Evolutionary conservation across 306 rosid genomes (phyloP).

Genomic region (Benincasa hispida): DNA sequence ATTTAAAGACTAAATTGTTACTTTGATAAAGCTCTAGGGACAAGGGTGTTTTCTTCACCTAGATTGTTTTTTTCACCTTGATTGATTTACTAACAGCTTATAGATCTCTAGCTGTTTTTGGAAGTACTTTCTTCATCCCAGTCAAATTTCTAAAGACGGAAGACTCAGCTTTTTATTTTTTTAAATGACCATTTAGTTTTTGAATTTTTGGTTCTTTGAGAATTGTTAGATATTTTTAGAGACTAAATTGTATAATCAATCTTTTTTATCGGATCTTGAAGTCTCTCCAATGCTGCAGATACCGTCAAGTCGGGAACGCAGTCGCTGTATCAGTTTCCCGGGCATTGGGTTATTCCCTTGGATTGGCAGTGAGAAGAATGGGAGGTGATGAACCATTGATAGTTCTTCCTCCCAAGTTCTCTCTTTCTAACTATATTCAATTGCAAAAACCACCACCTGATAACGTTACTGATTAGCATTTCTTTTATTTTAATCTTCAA

Average conservation of each 20-base stretch:
- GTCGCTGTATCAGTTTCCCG: slow-evolving; percentile 64
- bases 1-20: too few species aligned
- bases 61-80: too few species aligned
- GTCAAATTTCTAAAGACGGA: too few species aligned
- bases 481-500: neutral
- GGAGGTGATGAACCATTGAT: slow-evolving; percentile 38
- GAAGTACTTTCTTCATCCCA: too few species aligned
- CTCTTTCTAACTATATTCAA: slow-evolving; percentile 57
- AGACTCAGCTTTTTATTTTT: too few species aligned
- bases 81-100: too few species aligned
- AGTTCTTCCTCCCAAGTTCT: slow-evolving; percentile 58
- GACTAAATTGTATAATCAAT: neutral
- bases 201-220: too few species aligned
- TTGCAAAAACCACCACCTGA: slow-evolving; percentile 18
- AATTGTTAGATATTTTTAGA: too few species aligned
- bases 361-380: slow-evolving; percentile 49
- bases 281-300: slow-evolving; percentile 25
- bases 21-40: too few species aligned
- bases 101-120: too few species aligned
- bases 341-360: slow-evolving; percentile 68
- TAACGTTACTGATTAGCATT: slow-evolving; percentile 12
- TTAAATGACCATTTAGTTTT: too few species aligned
- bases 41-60: too few species aligned
- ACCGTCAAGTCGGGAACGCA: slow-evolving; percentile 85
- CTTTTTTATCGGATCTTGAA: neutral